Evolutionary conservation across 768 basidiomycete species (phyloP), one percentile per base, ranked within the genome.

Genomic region (Lactarius evosmus): DNA sequence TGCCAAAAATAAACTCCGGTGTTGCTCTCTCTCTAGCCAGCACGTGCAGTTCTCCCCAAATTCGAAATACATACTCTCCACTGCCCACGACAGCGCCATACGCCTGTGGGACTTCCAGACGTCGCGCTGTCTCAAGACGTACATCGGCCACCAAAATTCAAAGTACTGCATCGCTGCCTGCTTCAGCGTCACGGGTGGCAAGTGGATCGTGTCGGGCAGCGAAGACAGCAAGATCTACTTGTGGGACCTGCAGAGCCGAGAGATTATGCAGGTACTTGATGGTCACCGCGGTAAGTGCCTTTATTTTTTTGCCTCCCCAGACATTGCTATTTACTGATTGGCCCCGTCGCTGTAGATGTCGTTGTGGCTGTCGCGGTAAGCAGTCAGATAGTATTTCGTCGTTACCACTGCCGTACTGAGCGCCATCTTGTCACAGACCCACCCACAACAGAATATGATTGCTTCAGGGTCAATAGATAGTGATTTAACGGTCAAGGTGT

Each of bases 101-200:
- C 87, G 96, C 1, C 78, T 99, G 4, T 98, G 96, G 95, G 93
- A 97, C 71, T 96, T 94, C 74, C 92, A 95, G 66, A 89, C 88
- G 0, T 89, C 91, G 0, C 87, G 91, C 60, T 92, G 91, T 69
- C 77, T 98, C 27, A 98, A 98, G 76, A 94, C 95, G 1, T 94
- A 95, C 74, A 79, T 78, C 5, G 93, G 94, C 1, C 94, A 96
- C 72, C 76, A 77, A 17, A 96, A 95, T 74, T 77, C 85, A 29
- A 89, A 89, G 73, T 96, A 87, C 70, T 95, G 91, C 69, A 88
- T 93, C 70, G 85, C 86, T 27, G 85, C 91, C 2, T 89, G 88
- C 74, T 92, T 93, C 77, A 88, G 86, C 67, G 89, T 90, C 14
- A 93, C 90, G 0, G 89, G 87, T 32, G 89, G 89, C 4, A 91